Evolutionary conservation across 2,329 filamentous ascomycete species (phyloP), one percentile per base, ranked within the genome.

Genomic region (Fusarium camptoceras): DNA sequence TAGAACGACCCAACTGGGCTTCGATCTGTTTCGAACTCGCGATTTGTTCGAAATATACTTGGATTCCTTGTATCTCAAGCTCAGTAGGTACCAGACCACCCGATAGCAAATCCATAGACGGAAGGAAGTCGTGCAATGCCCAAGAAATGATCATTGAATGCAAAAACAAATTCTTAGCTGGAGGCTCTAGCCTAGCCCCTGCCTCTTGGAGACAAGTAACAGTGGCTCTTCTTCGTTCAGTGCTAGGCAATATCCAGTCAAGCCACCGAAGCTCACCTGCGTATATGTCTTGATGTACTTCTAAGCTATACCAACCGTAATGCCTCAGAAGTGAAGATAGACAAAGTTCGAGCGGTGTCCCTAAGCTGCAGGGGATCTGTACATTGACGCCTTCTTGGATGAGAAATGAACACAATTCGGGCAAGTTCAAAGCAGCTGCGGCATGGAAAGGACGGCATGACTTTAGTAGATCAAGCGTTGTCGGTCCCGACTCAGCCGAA

Each of bases 191-290:
- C 9, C 5, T 22, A 2, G 20, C 39, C 39, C 39, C 39, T 9
- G 39, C 39, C 20, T 2, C 5, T 14, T 2, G 20, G 2, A 42
- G 20, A 8, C 4, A 42, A 0, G 12, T 0, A 0, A 42, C 7
- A 8, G 39, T 42, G 2, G 8, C 7, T 0, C 24, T 42, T 5
- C 39, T 20, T 3, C 39, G 20, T 4, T 22, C 20, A 1, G 39
- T 0, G 2, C 5, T 15, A 2, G 39, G 5, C 0, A 42, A 7
- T 2, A 7, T 42, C 20, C 3, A 18, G 1, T 39, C 9, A 9
- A 39, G 37, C 37, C 37, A n/a, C 5, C 4, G 31, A 34, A 7
- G 10, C 4, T 34, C 31, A 10, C 6, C 10, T 4, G 14, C 9
- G 8, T 34, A 16, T 18, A 8, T 34, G 15, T 34, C 31, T 34